These are phyloP conservation scores for Imleria badia DNA, from an alignment of 768 basidiomycete species.

Conservation along the genomic window DNA sequence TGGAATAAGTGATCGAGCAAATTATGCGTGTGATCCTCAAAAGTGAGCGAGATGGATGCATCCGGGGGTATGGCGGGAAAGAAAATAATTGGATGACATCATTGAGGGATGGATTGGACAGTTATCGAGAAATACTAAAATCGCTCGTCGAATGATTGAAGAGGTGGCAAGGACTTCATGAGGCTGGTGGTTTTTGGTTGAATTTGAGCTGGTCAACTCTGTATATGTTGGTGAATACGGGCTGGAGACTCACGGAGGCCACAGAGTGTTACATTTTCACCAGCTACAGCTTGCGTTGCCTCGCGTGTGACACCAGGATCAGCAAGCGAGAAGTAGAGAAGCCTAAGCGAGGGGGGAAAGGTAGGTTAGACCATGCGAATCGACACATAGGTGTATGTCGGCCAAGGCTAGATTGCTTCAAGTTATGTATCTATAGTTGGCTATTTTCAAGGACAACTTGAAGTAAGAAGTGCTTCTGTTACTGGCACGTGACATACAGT, in stretches of 20 bases:
- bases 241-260: not conserved
- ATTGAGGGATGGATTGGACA: not conserved
- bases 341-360: not conserved
- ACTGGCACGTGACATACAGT: conserved; percentile 9
- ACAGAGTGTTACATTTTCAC: not conserved
- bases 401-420: no score
- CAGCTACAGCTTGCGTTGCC: no score
- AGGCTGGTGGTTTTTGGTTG: not conserved
- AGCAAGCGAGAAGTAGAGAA: not conserved
- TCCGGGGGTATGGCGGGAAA: not conserved
- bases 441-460: no score
- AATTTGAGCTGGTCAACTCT: not conserved
- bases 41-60: not conserved
- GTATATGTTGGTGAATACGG: not conserved
- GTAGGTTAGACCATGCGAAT: not conserved
- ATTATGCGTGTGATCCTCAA: not conserved
- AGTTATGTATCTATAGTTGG: no score
- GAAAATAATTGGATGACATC: not conserved
- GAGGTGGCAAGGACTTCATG: not conserved
- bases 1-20: not conserved
- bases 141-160: not conserved
- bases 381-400: not conserved
- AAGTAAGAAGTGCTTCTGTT: no score
- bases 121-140: not conserved
- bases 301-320: not conserved